Evolutionary conservation across 345 rosid genomes (phyloP).

Genomic region (Aquilaria malaccensis): DNA sequence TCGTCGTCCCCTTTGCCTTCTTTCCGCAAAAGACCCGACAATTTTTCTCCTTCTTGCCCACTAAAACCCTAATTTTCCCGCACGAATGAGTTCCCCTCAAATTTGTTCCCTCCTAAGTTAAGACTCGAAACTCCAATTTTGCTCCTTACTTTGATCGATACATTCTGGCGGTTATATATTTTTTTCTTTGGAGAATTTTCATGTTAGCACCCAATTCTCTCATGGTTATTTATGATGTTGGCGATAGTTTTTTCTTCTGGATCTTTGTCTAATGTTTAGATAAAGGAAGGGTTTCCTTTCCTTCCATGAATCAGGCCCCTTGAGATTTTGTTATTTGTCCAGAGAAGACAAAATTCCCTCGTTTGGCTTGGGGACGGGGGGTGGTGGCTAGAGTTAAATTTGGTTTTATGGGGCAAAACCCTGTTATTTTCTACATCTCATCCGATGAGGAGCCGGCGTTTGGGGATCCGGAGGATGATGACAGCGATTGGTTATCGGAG

Average conservation of each 20-base stretch:
- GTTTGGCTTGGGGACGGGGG: too few relatives aligned
- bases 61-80: too few relatives aligned
- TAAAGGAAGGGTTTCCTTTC: not conserved
- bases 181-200: not conserved
- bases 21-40: too few relatives aligned
- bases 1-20: too few relatives aligned
- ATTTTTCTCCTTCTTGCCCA: too few relatives aligned
- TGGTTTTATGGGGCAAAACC: slow-evolving; percentile 14
- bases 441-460: slow-evolving; percentile 45
- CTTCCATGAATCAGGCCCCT: not conserved
- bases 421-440: slow-evolving; percentile 38
- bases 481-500: slow-evolving; percentile 31
- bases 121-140: too few relatives aligned
- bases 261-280: not conserved
- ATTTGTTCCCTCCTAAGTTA: too few relatives aligned
- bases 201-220: not conserved
- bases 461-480: slow-evolving; percentile 19
- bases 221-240: not conserved
- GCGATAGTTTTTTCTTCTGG: not conserved
- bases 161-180: not conserved
- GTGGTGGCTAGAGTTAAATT: not conserved
- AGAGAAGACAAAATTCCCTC: not conserved
- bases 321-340: not conserved
- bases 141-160: too few relatives aligned
- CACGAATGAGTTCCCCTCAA: too few relatives aligned